Evolutionary conservation across 2,329 filamentous ascomycete genomes (phyloP).

Genomic region (Chrysosporium keratinophilum): DNA sequence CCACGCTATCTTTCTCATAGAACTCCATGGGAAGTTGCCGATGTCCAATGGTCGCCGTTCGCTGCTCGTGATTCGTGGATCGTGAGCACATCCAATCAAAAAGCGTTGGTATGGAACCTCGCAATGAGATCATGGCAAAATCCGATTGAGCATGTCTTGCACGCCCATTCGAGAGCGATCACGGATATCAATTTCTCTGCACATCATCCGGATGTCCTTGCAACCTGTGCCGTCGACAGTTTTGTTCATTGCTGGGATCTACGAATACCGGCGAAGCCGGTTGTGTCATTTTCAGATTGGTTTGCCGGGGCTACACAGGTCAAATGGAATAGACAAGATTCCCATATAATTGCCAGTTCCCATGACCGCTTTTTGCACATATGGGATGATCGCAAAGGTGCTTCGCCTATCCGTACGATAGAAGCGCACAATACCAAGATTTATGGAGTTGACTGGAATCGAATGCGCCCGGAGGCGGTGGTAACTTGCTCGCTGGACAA

Average conservation of each 20-base stretch:
- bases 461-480: slow-evolving; percentile 59
- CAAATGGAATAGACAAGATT: slow-evolving; percentile 82
- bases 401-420: slow-evolving; percentile 69
- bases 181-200: slow-evolving; percentile 96
- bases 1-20: slow-evolving; percentile 78
- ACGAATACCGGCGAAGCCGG: slow-evolving; percentile 60
- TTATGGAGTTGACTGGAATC: slow-evolving; percentile 91
- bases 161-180: slow-evolving; percentile 77
- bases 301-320: slow-evolving; percentile 89
- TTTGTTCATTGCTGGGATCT: slow-evolving; percentile 92
- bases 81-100: slow-evolving; percentile 86
- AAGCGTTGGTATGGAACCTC: slow-evolving; percentile 88
- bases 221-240: slow-evolving; percentile 85
- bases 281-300: slow-evolving; percentile 80
- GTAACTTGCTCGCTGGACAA: slow-evolving; percentile 85
- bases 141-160: slow-evolving; percentile 77
- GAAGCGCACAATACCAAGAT: slow-evolving; percentile 86
- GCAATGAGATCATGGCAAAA: slow-evolving; percentile 60
- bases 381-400: slow-evolving; percentile 77
- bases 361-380: slow-evolving; percentile 81
- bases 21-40: slow-evolving; percentile 86
- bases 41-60: slow-evolving; percentile 95
- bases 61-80: slow-evolving; percentile 85
- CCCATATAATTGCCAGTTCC: slow-evolving; percentile 79
- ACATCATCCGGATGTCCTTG: slow-evolving; percentile 77